phyloP scores from a whole-genome alignment of 2,329 filamentous ascomycete genomes.

The Cladophialophora immunda region DNA sequence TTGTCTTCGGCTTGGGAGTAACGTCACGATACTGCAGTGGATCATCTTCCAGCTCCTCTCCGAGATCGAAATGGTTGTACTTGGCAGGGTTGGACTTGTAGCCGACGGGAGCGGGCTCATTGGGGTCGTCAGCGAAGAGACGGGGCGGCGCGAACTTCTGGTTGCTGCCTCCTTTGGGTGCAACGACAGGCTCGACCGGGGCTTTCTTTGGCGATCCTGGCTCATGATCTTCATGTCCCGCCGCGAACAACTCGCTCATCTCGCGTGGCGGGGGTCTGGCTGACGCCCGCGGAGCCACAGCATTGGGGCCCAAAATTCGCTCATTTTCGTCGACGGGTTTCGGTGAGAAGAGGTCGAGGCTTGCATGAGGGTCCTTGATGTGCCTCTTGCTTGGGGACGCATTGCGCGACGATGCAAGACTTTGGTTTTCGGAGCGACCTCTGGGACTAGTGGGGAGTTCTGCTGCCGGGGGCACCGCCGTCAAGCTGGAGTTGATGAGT shows the following conservation, averaged over 20 bases:
- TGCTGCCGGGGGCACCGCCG: conserved; percentile 40
- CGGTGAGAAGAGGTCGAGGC: conserved; percentile 41
- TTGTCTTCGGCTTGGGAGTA: conserved; percentile 41
- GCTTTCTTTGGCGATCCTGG: conserved; percentile 42
- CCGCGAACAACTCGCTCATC: conserved; percentile 73
- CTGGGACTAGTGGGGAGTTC: conserved; percentile 37
- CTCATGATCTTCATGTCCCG: conserved; percentile 52
- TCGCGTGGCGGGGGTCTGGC: conserved; percentile 75
- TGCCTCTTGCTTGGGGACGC: conserved; percentile 51
- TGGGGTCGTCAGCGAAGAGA: conserved; percentile 61
- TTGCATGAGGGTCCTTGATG: conserved; percentile 54
- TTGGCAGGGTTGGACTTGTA: conserved; percentile 77
- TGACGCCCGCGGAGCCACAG: conserved; percentile 71
- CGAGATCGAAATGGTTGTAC: conserved; percentile 86
- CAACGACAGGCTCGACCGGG: conserved; percentile 43
- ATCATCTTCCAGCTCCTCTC: conserved; percentile 51
- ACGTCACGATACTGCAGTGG: conserved; percentile 38
- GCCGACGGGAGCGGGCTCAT: conserved; percentile 58
- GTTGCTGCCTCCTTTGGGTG: conserved; percentile 59
- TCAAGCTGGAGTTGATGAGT: conserved; percentile 70
- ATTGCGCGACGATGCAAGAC: conserved; percentile 30
- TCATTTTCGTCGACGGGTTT: conserved; percentile 34
- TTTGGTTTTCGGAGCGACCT: conserved; percentile 36
- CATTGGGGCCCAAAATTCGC: conserved; percentile 64
- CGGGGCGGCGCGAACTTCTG: conserved; percentile 61